Evolutionary conservation across 2,329 filamentous ascomycete genomes (phyloP).

Genomic region (Colletotrichum spinosum): DNA sequence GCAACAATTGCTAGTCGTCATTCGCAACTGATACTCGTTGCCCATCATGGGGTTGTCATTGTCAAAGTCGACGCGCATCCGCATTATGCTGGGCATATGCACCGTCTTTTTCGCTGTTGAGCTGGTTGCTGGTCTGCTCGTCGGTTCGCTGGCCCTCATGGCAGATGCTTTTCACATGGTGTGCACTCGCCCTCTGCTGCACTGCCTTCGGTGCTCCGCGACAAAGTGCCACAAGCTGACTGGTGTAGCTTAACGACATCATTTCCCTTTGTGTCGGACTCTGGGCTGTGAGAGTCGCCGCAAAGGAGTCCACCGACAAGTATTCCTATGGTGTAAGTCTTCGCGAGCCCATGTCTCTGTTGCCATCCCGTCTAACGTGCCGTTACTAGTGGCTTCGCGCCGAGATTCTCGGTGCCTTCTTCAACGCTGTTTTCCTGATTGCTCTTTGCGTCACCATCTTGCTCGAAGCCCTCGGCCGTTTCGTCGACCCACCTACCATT

Average conservation of each 20-base stretch:
- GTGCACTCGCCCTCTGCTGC: slow-evolving; percentile 43
- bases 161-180: slow-evolving; percentile 99
- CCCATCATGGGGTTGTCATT: slow-evolving; percentile 84
- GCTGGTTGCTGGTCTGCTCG: slow-evolving; percentile 84
- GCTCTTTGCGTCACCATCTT: slow-evolving; percentile 97
- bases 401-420: slow-evolving; percentile 94
- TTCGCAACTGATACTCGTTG: slow-evolving; percentile 10
- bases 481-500: slow-evolving; percentile 91
- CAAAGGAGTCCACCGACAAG: slow-evolving; percentile 85
- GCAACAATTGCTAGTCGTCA: not conserved
- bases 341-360: slow-evolving; percentile 11
- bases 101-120: slow-evolving; percentile 91
- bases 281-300: slow-evolving; percentile 93
- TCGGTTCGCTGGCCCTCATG: slow-evolving; percentile 91
- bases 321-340: slow-evolving; percentile 90
- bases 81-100: slow-evolving; percentile 93
- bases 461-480: slow-evolving; percentile 91
- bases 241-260: slow-evolving; percentile 89
- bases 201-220: slow-evolving; percentile 35
- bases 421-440: slow-evolving; percentile 98
- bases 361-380: slow-evolving; percentile 2
- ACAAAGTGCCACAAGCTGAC: slow-evolving; percentile 6
- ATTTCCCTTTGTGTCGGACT: slow-evolving; percentile 91
- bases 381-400: slow-evolving; percentile 88
- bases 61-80: slow-evolving; percentile 92